Base-by-base conservation (phyloP, 345 rosid species). In the Cardamine occulta region DNA sequence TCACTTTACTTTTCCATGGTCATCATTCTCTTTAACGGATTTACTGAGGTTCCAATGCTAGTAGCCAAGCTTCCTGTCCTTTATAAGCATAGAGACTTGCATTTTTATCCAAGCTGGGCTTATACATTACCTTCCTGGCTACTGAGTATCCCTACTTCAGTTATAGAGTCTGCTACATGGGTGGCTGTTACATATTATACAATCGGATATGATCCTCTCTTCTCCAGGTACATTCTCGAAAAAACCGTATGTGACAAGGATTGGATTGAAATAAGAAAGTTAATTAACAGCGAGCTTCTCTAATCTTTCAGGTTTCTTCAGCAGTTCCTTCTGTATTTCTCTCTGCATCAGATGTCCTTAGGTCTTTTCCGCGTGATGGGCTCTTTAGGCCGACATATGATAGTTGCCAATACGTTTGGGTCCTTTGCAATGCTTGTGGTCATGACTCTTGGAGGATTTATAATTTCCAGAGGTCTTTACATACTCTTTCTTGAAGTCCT, bases 391-490 rank as follows among this genome's bases (percentile, higher is more conserved):
- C 87, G 97, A 59, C 85, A 89, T 68, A 95, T 95, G 99, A 90
- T 95, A 31, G 93, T 95, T 80, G 91, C 97, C 68, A 95, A 92
- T 82, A 95, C 97, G 44, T 95, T 92, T 77, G 99, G 99, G 54
- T 92, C 99, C 17, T 95, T 95, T 75, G 97, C 99, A 55, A 92
- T 95, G 99, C 71, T 95, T 81, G 97, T 92, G 71, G 90, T 95
- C 60, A 91, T 92, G 99, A 91, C 91, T 63, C 97, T 95, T 75
- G 99, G 99, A 80, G 97, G 97, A 62, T 95, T 88, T 81, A 85
- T 95, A 54, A 85, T 95, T 74, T 92, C 97, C 48, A 90, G 93
- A 86, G 99, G 99, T 95, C 53, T 56, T 51, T 19, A 35, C 57
- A 60, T 60, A 60, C 49, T 45, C 45, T 35, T 56, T 72, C 65